Conservation (phyloP, 257 asterid species). For the Petunia secreta region DNA sequence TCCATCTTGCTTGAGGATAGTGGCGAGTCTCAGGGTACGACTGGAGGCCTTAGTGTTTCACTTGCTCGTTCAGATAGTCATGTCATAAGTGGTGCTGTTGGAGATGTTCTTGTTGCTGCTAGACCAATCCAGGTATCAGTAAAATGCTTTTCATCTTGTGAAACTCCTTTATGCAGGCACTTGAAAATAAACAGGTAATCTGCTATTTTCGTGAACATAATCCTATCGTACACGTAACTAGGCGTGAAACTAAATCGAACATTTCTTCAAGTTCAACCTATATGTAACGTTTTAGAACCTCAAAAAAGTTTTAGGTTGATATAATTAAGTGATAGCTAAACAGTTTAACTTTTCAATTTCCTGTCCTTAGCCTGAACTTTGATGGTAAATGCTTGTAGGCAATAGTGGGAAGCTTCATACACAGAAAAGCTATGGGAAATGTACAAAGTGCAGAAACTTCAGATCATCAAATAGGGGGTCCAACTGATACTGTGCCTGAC, state of each 20-base stretch:
- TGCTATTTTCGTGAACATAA: background rate
- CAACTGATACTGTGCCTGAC: background rate
- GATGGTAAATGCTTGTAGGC: conserved; percentile 42
- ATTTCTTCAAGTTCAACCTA: background rate
- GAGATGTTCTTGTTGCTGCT: conserved; percentile 22
- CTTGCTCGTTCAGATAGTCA: conserved; percentile 28
- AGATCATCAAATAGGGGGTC: background rate
- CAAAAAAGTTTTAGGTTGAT: no score
- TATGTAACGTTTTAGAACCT: background rate
- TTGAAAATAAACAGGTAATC: no score
- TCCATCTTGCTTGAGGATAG: background rate
- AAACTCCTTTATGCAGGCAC: no score
- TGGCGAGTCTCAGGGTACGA: conserved; percentile 6
- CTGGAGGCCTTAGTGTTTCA: conserved; percentile 24
- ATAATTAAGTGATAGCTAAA: no score
- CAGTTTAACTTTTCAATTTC: no score
- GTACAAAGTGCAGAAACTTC: conserved; percentile 36
- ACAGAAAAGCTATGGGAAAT: conserved; percentile 43
- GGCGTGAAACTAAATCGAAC: background rate
- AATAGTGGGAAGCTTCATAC: conserved; percentile 59
- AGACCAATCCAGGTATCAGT: conserved; percentile 23
- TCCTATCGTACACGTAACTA: background rate
- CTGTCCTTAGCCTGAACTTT: background rate
- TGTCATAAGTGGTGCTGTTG: conserved; percentile 23
- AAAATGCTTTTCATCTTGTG: no score